phyloP scores from a whole-genome alignment of 148 eudicot species.

The Amaranthus cruentus region DNA sequence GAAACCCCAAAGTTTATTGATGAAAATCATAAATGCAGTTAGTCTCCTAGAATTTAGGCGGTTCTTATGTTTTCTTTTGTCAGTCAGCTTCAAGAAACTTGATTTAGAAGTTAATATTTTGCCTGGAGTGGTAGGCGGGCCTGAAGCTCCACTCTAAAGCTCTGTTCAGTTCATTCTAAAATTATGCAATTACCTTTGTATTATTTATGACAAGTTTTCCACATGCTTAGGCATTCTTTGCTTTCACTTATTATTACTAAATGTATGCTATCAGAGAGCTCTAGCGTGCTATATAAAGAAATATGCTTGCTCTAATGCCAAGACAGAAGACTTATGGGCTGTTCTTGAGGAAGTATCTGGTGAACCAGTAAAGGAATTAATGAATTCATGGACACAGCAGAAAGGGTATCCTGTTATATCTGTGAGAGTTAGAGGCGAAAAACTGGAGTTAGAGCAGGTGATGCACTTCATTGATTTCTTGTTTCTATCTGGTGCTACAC shows the following conservation, averaged over 20 bases:
- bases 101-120: neutral
- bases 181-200: neutral
- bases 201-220: neutral
- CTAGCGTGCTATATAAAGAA: conserved; percentile 80
- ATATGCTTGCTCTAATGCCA: conserved; percentile 90
- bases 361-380: conserved; percentile 80
- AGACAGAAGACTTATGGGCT: conserved; percentile 96
- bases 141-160: neutral
- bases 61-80: neutral
- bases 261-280: conserved; percentile 51
- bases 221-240: neutral
- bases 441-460: conserved; percentile 83
- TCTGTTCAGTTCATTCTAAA: neutral
- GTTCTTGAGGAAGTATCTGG: conserved; percentile 85
- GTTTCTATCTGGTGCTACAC: neutral
- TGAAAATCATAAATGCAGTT: too few relatives aligned
- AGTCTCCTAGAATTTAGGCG: too few relatives aligned
- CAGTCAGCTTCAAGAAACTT: neutral
- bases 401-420: conserved; percentile 92
- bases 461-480: neutral
- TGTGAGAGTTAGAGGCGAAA: conserved; percentile 57
- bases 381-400: conserved; percentile 96
- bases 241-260: neutral
- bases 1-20: too few relatives aligned
- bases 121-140: neutral